Evolutionary conservation across 345 rosid genomes (phyloP).

Genomic region (Mercurialis annua): DNA sequence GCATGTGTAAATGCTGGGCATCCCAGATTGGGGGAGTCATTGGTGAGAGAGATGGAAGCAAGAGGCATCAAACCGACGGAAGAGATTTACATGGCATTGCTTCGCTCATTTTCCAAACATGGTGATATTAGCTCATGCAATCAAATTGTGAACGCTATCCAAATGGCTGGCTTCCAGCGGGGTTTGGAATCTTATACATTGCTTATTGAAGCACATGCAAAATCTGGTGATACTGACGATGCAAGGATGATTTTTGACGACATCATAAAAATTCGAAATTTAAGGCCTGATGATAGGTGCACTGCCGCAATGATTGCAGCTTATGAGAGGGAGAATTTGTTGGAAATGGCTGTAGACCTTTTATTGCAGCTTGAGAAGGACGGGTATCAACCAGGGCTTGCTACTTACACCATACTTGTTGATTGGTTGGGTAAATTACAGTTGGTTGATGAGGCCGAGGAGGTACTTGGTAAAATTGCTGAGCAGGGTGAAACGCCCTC

Average conservation of each 20-base stretch:
- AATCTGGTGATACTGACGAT: conserved; percentile 44
- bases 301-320: conserved; percentile 59
- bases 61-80: conserved; percentile 45
- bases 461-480: conserved; percentile 62
- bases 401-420: conserved; percentile 63
- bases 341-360: conserved; percentile 72
- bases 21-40: conserved; percentile 41
- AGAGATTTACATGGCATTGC: conserved; percentile 66
- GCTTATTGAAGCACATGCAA: conserved; percentile 58
- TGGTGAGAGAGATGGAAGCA: conserved; percentile 53
- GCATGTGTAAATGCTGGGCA: conserved; percentile 62
- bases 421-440: conserved; percentile 72
- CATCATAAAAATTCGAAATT: conserved; percentile 51
- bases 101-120: conserved; percentile 50
- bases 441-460: conserved; percentile 82
- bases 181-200: conserved; percentile 50
- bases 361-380: conserved; percentile 72
- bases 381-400: conserved; percentile 70
- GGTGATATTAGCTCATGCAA: conserved; percentile 48
- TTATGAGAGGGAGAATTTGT: conserved; percentile 51
- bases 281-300: conserved; percentile 63
- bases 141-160: conserved; percentile 46
- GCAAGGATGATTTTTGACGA: conserved; percentile 61
- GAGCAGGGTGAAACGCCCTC: conserved; percentile 75
- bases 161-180: conserved; percentile 38